Evolutionary conservation across 2,329 filamentous ascomycete species (phyloP).

Genomic region (Botrytis pseudocinerea): DNA sequence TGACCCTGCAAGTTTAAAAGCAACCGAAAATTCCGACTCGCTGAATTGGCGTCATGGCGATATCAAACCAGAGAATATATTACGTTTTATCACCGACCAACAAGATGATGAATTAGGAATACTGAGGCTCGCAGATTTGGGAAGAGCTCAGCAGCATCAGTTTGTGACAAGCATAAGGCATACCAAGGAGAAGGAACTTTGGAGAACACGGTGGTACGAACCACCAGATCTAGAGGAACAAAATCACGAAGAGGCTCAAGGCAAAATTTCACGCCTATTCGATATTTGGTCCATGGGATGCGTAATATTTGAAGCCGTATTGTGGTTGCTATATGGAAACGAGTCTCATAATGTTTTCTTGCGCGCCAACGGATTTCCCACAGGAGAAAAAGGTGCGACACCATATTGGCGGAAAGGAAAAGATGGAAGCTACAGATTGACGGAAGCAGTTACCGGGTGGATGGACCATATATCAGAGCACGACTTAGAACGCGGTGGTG

Average conservation of each 20-base stretch:
- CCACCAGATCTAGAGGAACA: background rate
- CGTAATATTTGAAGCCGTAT: conserved; percentile 12
- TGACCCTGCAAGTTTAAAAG: background rate
- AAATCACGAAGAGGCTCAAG: background rate
- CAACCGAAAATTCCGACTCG: background rate
- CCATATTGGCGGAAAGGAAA: background rate
- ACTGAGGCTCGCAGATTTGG: conserved; percentile 14
- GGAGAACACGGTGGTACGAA: conserved; percentile 11
- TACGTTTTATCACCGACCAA: background rate
- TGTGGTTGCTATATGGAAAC: conserved; percentile 11
- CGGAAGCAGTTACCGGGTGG: background rate
- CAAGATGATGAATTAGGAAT: background rate
- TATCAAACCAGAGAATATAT: conserved; percentile 4
- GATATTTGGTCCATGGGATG: conserved; percentile 13
- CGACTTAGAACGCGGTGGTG: background rate
- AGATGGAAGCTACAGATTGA: background rate
- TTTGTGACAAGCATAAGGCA: conserved; percentile 1
- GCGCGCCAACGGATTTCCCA: background rate
- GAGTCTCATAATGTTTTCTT: background rate
- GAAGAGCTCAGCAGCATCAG: conserved; percentile 11
- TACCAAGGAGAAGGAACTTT: background rate
- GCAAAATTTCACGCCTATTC: conserved; percentile 1
- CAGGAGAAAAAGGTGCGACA: background rate
- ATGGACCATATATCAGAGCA: background rate
- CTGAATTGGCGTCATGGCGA: conserved; percentile 5